A percentile compares a stretch with the other conserved stretches of the same genome.
Evolutionary conservation across 1,284 basidiomycete species (phyloP).

Genomic region (Somion occarium): DNA sequence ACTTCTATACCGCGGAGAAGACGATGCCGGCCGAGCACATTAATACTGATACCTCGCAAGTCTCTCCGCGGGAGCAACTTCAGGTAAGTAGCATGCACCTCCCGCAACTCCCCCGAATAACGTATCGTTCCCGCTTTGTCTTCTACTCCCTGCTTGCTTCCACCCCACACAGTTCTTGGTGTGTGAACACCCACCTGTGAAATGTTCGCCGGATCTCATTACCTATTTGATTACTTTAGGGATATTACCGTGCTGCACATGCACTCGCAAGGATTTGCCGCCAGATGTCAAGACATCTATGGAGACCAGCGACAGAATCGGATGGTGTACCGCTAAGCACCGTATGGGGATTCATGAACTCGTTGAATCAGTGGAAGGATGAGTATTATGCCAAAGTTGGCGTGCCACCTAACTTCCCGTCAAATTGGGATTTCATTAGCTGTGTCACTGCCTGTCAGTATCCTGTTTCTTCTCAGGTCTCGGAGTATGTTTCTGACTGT

Average conservation of each 20-base stretch:
- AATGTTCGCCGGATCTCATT: constrained; percentile 13
- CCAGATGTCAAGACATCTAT: constrained; percentile 73
- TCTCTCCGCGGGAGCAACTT: constrained; percentile 68
- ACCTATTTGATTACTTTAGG: constrained; percentile 36
- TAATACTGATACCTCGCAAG: constrained; percentile 43
- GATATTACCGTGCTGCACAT: constrained; percentile 76
- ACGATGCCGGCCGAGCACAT: constrained; percentile 26
- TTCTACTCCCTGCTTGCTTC: background rate
- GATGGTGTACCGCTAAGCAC: constrained; percentile 72
- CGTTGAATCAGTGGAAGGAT: constrained; percentile 74
- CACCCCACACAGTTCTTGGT: constrained; percentile 21
- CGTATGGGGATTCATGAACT: constrained; percentile 52
- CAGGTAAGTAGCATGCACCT: constrained; percentile 43
- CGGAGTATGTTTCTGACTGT: constrained; percentile 1
- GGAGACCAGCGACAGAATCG: constrained; percentile 68
- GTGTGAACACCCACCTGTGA: constrained; percentile 19
- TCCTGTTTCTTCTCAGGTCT: constrained; percentile 2
- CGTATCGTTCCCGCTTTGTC: constrained; percentile 6
- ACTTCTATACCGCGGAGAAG: constrained; percentile 64
- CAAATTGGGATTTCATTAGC: constrained; percentile 87
- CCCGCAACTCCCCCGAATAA: background rate
- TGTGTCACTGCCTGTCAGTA: constrained; percentile 67
- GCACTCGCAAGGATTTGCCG: constrained; percentile 77
- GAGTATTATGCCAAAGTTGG: constrained; percentile 75
- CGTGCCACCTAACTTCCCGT: constrained; percentile 78